Evolutionary conservation across 495 filamentous ascomycete species (phyloP), one percentile per base, ranked within the genome.

Genomic region (Penicillium turbatum): DNA sequence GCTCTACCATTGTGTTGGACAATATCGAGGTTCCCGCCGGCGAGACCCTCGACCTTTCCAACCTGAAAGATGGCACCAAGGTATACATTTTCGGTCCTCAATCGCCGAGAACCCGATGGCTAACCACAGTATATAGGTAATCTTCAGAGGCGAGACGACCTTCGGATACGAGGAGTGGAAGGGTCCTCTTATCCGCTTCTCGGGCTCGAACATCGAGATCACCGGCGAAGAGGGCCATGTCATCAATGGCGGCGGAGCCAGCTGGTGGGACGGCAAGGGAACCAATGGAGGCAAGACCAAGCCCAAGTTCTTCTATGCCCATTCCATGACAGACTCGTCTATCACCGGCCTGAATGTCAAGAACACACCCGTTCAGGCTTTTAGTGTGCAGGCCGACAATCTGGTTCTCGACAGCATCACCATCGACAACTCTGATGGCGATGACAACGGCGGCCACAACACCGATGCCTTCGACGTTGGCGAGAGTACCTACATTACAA

Each of bases 381-480:
- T 87, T 63, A 78, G 72, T 53, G 79, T 87, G 48, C 75, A 81
- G 64, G 65, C 68, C 6, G 66, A 70, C n/a, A 73, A 78, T 35
- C 65, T 85, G 10, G 72, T 71, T 1, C 42, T 88, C 15, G 62
- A 63, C 37, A 56, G 66, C 24, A 73, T 86, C 55, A 83, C 76
- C 30, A 77, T 87, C 55, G 79, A 86, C 50, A 82, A 86, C 71
- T 73, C 73, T 2, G 82, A 71, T 13, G 84, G 82, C 24, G 77
- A 83, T 44, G 54, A 48, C 11, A 59, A 62, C 26, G 67, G 70
- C 10, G 83, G 77, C 29, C 79, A 84, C 56, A 88, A 87, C 70
- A 86, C 85, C 8, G 84, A 87, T 61, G 84, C 72, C 11, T 87
- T 86, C 61, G 84, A 86, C 54, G 69, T 87, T 54, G 76, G 81